Evolutionary conservation across 306 rosid genomes (phyloP), one percentile per base, ranked within the genome.

Genomic region (Herpetospermum pedunculosum): DNA sequence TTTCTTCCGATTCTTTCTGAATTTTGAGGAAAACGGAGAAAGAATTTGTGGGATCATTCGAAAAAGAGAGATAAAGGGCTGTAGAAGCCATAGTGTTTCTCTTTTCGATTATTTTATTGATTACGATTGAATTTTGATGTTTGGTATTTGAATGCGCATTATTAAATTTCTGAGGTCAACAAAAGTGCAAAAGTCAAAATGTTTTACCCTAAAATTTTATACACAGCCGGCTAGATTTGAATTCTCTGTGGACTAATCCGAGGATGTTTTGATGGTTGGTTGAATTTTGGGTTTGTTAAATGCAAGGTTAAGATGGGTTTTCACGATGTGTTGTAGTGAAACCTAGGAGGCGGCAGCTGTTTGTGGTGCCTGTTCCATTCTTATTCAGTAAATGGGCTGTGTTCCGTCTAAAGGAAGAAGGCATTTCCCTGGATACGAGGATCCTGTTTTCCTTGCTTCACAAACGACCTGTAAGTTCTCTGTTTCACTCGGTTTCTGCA

Each of bases 401-500:
- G 55, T 85, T 19, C 30, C 75, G 78, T 89, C 99, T 29, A 91
- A 69, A 77, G 84, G 77, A 52, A 87, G 75, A 38, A 68, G 77
- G 50, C 80, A 55, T 29, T 79, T 46, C 77, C 88, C 78, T 0
- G 82, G 81, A 19, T 85, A 88, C 12, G 92, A 89, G 78, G 86
- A 88, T 25, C 87, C 96, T 38, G 43, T 82, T 14, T 54, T 15
- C 32, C 96, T 94, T 35, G 91, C 99, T 55, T 83, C 96, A 37
- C 86, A 94, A 79, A 94, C 99, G 26, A 80, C 90, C 26, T 94
- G 97, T 94, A 84, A 85, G 96, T 81, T 76, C 43, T 26, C 50
- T 72, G 14, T 58, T 78, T 76, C 3, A 5, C 29, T 69, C n/a
- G 25, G 48, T 10, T 49, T 62, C 38, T 59, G 43, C 8, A 78